phyloP scores from a whole-genome alignment of 208 protist species.

The Crithidia fasciculata region DNA sequence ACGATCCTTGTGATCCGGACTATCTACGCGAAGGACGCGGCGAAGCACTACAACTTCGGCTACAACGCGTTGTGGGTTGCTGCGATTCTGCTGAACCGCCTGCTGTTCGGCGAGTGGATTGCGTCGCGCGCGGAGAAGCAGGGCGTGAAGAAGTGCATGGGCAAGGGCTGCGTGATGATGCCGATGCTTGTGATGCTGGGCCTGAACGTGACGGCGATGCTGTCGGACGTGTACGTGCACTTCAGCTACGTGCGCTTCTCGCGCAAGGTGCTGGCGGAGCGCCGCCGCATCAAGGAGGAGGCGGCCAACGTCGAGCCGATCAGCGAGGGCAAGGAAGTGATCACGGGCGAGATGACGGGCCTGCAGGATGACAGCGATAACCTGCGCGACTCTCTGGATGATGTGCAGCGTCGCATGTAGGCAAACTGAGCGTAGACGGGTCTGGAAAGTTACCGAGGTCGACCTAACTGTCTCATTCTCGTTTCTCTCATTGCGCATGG shows the following conservation, averaged over 20 bases:
- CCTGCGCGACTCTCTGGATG: too few species aligned
- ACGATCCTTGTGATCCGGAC: slow-evolving; percentile 58
- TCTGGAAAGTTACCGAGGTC: too few species aligned
- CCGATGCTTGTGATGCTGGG: slow-evolving; percentile 55
- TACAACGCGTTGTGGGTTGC: slow-evolving; percentile 36
- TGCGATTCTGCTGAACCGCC: slow-evolving; percentile 63
- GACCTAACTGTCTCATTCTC: too few species aligned
- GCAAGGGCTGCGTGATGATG: slow-evolving; percentile 52
- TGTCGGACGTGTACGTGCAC: slow-evolving; percentile 50
- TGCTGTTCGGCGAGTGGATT: slow-evolving; percentile 77
- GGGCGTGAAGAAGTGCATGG: slow-evolving; percentile 32
- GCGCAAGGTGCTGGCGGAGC: slow-evolving; percentile 44
- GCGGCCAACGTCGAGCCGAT: not conserved
- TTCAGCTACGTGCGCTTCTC: slow-evolving; percentile 42
- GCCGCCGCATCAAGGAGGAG: slow-evolving; percentile 34
- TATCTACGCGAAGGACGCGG: slow-evolving; percentile 75
- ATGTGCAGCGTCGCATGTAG: too few species aligned
- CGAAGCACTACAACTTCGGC: slow-evolving; percentile 76
- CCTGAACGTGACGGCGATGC: slow-evolving; percentile 40
- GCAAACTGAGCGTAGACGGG: too few species aligned
- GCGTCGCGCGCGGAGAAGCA: slow-evolving; percentile 52
- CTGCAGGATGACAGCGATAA: too few species aligned
- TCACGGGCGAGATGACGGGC: not conserved
- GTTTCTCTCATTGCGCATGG: too few species aligned
- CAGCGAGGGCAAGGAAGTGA: not conserved